Base-by-base conservation (phyloP, 129 eudicot species). In the Tagetes erecta region DNA sequence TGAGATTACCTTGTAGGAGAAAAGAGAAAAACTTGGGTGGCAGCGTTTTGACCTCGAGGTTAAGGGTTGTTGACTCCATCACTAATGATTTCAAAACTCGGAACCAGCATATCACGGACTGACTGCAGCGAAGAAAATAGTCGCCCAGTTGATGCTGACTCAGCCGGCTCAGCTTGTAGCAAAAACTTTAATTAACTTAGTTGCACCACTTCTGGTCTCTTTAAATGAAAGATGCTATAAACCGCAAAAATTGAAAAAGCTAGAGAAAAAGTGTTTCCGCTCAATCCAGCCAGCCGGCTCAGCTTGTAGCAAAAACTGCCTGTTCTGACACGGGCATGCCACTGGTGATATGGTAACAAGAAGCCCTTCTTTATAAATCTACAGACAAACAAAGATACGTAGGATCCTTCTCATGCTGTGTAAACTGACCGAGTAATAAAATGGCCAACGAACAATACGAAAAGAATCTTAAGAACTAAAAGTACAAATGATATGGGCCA, bases 11-110 rank as follows among this genome's bases (percentile, higher is more conserved):
- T 57, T 57, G 64, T 57, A 57, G 6, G 36, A 30, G 64, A 57
- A 57, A 57, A 57, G 11, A 57, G n/a, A 52, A 52, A n/a, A n/a
- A 52, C 59, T 52, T 52, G 59, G 31, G 38, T 30, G 34, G 65
- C 64, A 33, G 40, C 64, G 27, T 20, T 33, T 31, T 9, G 37
- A 33, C 39, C 64, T 33, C 14, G 11, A 58, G 64, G 64, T 31
- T 58, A 5, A 5, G n/a, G 3, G 53, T 0, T 49, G 53, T 49
- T 4, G 3, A 35, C 62, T 58, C 39, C 38, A 58, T 58, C n/a
- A 58, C 33, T 50, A 13, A 12, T 11, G 4, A 50, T 50, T 4
- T 51, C 57, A 12, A 13, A n/a, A n/a, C 57, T 51, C 30, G 3
- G 31, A 2, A 12, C n/a, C 5, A 5, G 31, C 7, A 11, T 51